Base-by-base conservation (phyloP, 345 rosid species). In the Aethionema arabicum region DNA sequence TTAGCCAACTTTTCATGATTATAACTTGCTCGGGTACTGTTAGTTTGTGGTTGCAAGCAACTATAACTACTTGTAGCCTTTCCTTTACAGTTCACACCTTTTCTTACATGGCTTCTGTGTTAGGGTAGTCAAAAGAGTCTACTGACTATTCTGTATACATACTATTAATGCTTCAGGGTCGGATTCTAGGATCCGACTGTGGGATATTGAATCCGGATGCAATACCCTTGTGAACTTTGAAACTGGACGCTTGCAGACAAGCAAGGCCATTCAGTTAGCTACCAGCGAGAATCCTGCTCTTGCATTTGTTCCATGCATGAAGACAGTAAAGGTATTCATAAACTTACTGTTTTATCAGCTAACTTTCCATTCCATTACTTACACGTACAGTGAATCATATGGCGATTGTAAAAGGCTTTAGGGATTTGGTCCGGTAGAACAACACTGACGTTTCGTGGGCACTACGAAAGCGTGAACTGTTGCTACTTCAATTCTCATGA, bases 201-300 rank as follows among this genome's bases (percentile, higher is more conserved):
- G 98, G 98, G 98, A 92, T 69, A 65, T 80, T 52, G 85, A 84
- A 76, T 87, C 97, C 59, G 98, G 98, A 66, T 66, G 86, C 82
- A 87, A 89, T 66, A 92, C 98, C 5, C 97, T 89, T 13, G 83
- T 93, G 74, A 93, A 93, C 85, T 90, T 71, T 47, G 98, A 85
- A 78, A 92, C 84, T 35, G 93, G 72, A 32, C 96, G 86, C 65
- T 61, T 93, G 6, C 99, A 93, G 66, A 78, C 90, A 5, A 87
- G 70, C 80, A 89, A 83, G 72, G 73, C 79, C 5, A 83, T 87
- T 52, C 90, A 87, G 54, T 51, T 93, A 58, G 90, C 93, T 31
- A 63, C 82, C 15, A 76, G 85, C 27, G 78, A 79, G 57, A 85
- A 87, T 75, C 76, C 95, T 52, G 77, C 85, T 12, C 84, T 80